Conservation (phyloP, 2,329 filamentous ascomycete species). For the Xylaria sp. region DNA sequence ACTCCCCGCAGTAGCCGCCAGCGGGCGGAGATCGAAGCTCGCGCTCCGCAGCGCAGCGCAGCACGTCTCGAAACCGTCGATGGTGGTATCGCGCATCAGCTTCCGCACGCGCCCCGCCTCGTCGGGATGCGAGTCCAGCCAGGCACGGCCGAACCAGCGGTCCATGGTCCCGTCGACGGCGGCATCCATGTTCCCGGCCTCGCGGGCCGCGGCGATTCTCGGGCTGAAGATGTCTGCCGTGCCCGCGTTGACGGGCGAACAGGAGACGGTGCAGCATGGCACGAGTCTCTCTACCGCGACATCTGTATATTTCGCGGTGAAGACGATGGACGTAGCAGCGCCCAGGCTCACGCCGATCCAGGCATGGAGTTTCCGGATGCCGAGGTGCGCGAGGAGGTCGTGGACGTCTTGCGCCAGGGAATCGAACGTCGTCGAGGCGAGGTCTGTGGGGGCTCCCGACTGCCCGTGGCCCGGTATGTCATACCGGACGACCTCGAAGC, state of each 20-base stretch:
- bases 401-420: conserved; percentile 54
- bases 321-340: conserved; percentile 55
- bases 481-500: conserved; percentile 57
- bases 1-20: conserved; percentile 50
- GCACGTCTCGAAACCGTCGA: conserved; percentile 58
- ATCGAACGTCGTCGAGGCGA: conserved; percentile 54
- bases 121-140: conserved; percentile 51
- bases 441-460: conserved; percentile 51
- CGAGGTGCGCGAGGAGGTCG: conserved; percentile 51
- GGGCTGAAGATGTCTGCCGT: conserved; percentile 52
- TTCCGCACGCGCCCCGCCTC: conserved; percentile 53
- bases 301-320: conserved; percentile 53
- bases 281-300: conserved; percentile 54
- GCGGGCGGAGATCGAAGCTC: conserved; percentile 55
- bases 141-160: conserved; percentile 56
- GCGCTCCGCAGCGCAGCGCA: conserved; percentile 53
- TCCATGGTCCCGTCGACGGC: conserved; percentile 52
- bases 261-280: conserved; percentile 55
- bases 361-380: conserved; percentile 50
- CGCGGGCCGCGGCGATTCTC: conserved; percentile 51
- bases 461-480: conserved; percentile 58
- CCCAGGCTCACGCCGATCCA: conserved; percentile 62
- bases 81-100: conserved; percentile 53
- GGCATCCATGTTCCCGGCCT: conserved; percentile 49
- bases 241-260: conserved; percentile 53